A percentile compares a stretch with the other conserved stretches of the same genome.
Evolutionary conservation across 306 rosid genomes (phyloP).

Genomic region (Castanospermum australe): DNA sequence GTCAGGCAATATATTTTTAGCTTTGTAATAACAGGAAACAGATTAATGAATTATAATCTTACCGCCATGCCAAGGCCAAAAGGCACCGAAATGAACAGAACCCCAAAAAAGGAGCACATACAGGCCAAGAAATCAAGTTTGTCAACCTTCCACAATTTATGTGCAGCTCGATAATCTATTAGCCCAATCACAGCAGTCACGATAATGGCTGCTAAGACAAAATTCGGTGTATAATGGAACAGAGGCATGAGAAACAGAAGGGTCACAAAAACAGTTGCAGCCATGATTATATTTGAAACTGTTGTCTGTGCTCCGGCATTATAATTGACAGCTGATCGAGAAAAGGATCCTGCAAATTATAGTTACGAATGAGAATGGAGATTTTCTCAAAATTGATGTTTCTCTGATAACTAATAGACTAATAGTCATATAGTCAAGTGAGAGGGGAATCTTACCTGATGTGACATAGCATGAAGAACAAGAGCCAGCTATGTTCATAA

Average conservation of each 20-base stretch:
- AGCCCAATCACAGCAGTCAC: constrained; percentile 87
- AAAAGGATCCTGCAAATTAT: constrained; percentile 77
- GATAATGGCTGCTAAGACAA: constrained; percentile 86
- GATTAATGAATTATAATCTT: constrained; percentile 25
- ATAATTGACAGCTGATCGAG: constrained; percentile 86
- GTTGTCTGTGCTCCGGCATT: constrained; percentile 90
- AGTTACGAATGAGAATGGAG: neutral
- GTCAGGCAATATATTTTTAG: neutral
- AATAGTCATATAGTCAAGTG: neutral
- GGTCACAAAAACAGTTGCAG: constrained; percentile 87
- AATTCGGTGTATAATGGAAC: constrained; percentile 82
- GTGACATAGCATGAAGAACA: constrained; percentile 91
- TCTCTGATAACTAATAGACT: neutral
- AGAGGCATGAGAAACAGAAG: constrained; percentile 94
- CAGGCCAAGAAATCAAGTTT: constrained; percentile 91
- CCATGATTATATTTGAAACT: constrained; percentile 84
- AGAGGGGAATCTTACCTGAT: constrained; percentile 50
- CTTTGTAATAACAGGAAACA: neutral
- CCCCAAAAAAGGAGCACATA: constrained; percentile 82
- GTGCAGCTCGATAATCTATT: constrained; percentile 72
- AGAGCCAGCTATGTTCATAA: constrained; percentile 92
- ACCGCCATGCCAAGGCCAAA: constrained; percentile 88
- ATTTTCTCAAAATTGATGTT: constrained; percentile 16
- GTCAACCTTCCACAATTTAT: constrained; percentile 83
- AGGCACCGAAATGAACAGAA: constrained; percentile 88